Evolutionary conservation across 257 asterid genomes (phyloP).

Genomic region (Salvia miltiorrhiza): DNA sequence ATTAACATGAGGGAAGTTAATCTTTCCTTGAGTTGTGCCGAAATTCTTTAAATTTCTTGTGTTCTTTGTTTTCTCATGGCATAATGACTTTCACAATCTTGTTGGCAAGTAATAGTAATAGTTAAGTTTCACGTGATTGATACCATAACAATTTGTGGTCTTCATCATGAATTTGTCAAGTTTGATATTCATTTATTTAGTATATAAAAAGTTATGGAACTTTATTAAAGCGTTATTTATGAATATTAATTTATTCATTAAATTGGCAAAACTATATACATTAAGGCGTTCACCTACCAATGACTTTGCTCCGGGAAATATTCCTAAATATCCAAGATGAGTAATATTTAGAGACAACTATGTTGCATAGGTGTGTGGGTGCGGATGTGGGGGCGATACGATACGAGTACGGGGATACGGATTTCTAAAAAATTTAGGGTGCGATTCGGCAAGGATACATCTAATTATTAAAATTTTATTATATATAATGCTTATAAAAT

Average conservation of each 20-base stretch:
- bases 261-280: background rate
- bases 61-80: background rate
- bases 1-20: too few relatives aligned
- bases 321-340: background rate
- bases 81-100: background rate
- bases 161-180: background rate
- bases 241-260: background rate
- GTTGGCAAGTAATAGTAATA: background rate
- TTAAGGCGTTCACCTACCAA: background rate
- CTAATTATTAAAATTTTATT: too few relatives aligned
- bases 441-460: too few relatives aligned
- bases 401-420: too few relatives aligned
- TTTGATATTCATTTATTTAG: background rate
- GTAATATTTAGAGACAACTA: too few relatives aligned
- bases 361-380: too few relatives aligned
- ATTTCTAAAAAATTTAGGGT: too few relatives aligned
- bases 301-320: background rate
- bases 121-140: background rate
- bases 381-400: too few relatives aligned
- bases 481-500: too few relatives aligned
- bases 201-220: too few relatives aligned
- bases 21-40: background rate
- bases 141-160: background rate
- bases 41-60: too few relatives aligned
- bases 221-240: background rate